Evolutionary conservation across 2,329 filamentous ascomycete species (phyloP).

Genomic region (Sclerotinia borealis): DNA sequence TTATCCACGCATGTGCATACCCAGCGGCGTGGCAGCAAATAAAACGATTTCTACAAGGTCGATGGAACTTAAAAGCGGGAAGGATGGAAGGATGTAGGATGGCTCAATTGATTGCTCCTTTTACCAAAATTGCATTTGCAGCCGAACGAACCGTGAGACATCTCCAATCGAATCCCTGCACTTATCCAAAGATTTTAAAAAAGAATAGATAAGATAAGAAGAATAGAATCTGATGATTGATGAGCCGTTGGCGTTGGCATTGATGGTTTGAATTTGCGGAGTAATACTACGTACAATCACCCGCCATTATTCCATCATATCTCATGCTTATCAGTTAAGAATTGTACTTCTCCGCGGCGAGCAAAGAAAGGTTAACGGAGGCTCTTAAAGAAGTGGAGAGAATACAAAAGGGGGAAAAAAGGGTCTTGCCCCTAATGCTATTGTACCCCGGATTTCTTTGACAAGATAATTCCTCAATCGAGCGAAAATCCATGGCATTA

Average conservation of each 20-base stretch:
- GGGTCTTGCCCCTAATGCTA: constrained; percentile 7
- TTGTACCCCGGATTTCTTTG: constrained; percentile 29
- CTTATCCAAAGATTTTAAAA: neutral
- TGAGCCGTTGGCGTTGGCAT: too few relatives aligned
- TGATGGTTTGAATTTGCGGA: neutral
- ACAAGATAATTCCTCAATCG: constrained; percentile 23
- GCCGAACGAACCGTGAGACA: neutral
- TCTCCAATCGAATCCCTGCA: neutral
- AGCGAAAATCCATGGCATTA: constrained; percentile 9
- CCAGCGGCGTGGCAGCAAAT: constrained; percentile 1
- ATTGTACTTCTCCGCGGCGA: neutral
- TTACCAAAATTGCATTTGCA: neutral
- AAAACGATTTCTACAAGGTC: neutral
- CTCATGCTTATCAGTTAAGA: neutral
- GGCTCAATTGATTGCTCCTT: neutral
- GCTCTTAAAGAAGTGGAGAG: neutral
- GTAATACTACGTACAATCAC: too few relatives aligned
- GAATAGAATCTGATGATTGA: neutral
- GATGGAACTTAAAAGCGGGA: neutral
- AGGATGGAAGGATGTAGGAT: neutral
- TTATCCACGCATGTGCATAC: neutral
- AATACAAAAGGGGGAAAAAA: neutral
- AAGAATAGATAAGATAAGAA: constrained; percentile 2
- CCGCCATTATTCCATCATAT: neutral
- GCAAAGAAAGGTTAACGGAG: neutral